phyloP scores from a whole-genome alignment of 2,329 filamentous ascomycete genomes.

The Penicillium sp. region DNA sequence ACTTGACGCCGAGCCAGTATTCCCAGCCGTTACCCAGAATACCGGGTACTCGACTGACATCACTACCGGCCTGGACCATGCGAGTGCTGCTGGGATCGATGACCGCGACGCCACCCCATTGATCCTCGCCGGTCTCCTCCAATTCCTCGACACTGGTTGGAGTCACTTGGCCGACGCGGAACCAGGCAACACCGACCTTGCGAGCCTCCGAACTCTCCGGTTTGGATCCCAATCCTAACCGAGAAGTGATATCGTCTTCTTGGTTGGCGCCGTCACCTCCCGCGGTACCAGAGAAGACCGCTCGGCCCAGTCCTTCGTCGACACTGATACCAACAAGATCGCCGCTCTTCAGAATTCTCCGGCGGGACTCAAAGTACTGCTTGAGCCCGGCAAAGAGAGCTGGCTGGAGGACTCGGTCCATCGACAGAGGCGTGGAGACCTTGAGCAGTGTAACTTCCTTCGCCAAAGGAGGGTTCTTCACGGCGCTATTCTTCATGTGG shows the following conservation, averaged over 20 bases:
- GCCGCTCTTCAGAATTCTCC: constrained; percentile 81
- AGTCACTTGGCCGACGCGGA: constrained; percentile 79
- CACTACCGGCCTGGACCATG: constrained; percentile 89
- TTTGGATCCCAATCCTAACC: constrained; percentile 45
- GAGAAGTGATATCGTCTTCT: constrained; percentile 70
- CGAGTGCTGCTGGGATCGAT: constrained; percentile 87
- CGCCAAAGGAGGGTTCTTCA: constrained; percentile 63
- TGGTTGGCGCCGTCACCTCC: constrained; percentile 63
- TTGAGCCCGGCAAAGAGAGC: constrained; percentile 87
- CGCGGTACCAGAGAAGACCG: constrained; percentile 73
- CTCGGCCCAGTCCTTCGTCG: constrained; percentile 81
- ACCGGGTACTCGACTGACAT: constrained; percentile 79
- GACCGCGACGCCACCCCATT: constrained; percentile 84
- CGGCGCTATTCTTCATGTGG: constrained; percentile 51
- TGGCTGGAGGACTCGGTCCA: constrained; percentile 82
- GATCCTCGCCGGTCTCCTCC: constrained; percentile 67
- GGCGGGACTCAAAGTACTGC: constrained; percentile 81
- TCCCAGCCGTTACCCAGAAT: constrained; percentile 81
- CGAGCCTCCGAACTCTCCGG: constrained; percentile 44
- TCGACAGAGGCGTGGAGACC: constrained; percentile 85
- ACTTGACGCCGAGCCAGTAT: constrained; percentile 83
- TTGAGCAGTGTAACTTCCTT: constrained; percentile 87
- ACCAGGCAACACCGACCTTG: constrained; percentile 79
- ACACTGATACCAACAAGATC: constrained; percentile 89
- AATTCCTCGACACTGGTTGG: constrained; percentile 55